Percentiles rank a stretch among this genome's conserved stretches.
Evolutionary conservation across 2,329 filamentous ascomycete genomes (phyloP).

Genomic region (Penicillium griseofulvum): DNA sequence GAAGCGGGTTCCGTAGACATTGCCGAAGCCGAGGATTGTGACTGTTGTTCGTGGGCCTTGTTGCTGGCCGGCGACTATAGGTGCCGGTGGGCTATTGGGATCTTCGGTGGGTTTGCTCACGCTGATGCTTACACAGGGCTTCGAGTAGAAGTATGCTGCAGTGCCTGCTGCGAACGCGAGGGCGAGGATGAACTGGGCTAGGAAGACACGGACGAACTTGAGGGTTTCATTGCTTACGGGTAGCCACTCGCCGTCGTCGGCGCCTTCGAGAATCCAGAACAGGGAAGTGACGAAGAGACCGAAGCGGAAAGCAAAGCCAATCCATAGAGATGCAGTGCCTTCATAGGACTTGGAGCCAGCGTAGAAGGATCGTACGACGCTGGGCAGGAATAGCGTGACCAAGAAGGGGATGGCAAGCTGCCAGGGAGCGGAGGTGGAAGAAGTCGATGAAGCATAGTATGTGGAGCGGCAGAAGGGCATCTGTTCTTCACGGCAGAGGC

Average conservation of each 20-base stretch:
- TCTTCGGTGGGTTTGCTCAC: conserved; percentile 47
- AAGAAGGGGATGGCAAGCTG: conserved; percentile 77
- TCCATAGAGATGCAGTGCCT: conserved; percentile 79
- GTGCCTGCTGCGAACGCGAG: conserved; percentile 80
- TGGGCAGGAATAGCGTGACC: conserved; percentile 69
- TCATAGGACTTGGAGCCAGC: conserved; percentile 80
- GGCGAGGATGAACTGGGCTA: conserved; percentile 77
- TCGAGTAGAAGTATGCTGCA: conserved; percentile 79
- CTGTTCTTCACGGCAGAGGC: conserved; percentile 94
- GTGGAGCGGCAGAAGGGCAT: conserved; percentile 96
- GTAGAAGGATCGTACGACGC: conserved; percentile 80
- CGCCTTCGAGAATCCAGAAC: conserved; percentile 88
- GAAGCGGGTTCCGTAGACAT: conserved; percentile 88
- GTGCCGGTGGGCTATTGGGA: conserved; percentile 42
- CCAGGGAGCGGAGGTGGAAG: conserved; percentile 89
- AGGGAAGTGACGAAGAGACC: conserved; percentile 72
- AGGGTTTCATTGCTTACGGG: conserved; percentile 60
- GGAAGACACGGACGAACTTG: conserved; percentile 70
- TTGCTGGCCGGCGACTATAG: conserved; percentile 22
- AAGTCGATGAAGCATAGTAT: conserved; percentile 88
- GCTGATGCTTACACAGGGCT: conserved; percentile 76
- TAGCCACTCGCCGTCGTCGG: conserved; percentile 79
- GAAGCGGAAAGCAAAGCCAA: conserved; percentile 73
- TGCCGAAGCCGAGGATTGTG: conserved; percentile 85
- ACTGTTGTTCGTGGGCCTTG: conserved; percentile 50